phyloP scores from a whole-genome alignment of 192 early-diverging fungal species.

The Coemansia sp. region DNA sequence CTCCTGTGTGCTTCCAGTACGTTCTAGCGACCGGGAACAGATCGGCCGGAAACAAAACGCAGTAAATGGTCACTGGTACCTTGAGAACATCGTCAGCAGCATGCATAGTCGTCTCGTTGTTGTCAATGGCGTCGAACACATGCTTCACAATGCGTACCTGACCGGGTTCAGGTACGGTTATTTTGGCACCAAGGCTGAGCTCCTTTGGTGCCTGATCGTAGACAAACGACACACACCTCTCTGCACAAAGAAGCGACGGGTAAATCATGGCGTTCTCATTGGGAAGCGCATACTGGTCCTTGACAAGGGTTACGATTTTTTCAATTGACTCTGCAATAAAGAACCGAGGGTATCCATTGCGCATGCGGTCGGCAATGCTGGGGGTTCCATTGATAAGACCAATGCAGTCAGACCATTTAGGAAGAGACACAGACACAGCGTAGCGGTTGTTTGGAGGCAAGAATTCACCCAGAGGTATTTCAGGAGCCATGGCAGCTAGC shows the following conservation, averaged over 20 bases:
- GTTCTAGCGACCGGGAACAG: constrained; percentile 72
- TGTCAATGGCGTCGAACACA: constrained; percentile 28
- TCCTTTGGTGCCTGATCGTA: constrained; percentile 41
- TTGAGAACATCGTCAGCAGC: constrained; percentile 45
- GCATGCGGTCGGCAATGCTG: constrained; percentile 66
- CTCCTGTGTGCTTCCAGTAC: constrained; percentile 96
- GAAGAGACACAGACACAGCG: constrained; percentile 91
- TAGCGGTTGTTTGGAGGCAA: constrained; percentile 70
- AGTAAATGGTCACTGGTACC: constrained; percentile 57
- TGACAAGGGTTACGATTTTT: constrained; percentile 41
- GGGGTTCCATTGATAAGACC: constrained; percentile 83
- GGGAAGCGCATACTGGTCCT: constrained; percentile 61
- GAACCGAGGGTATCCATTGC: constrained; percentile 91
- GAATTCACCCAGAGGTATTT: constrained; percentile 59
- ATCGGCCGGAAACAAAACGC: constrained; percentile 70
- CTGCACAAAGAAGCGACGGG: constrained; percentile 64
- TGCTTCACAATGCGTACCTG: constrained; percentile 44
- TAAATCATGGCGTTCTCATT: constrained; percentile 70
- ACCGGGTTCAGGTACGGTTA: constrained; percentile 15
- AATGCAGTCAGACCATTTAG: constrained; percentile 85
- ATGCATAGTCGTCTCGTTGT: constrained; percentile 28
- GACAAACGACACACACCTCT: constrained; percentile 49
- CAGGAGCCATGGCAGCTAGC: constrained; percentile 7
- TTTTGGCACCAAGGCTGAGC: not conserved
- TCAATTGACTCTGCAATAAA: constrained; percentile 60